A percentile compares a stretch with the other conserved stretches of the same genome.
Conservation (phyloP, 2,329 filamentous ascomycete species). For the Endothia cerciana region DNA sequence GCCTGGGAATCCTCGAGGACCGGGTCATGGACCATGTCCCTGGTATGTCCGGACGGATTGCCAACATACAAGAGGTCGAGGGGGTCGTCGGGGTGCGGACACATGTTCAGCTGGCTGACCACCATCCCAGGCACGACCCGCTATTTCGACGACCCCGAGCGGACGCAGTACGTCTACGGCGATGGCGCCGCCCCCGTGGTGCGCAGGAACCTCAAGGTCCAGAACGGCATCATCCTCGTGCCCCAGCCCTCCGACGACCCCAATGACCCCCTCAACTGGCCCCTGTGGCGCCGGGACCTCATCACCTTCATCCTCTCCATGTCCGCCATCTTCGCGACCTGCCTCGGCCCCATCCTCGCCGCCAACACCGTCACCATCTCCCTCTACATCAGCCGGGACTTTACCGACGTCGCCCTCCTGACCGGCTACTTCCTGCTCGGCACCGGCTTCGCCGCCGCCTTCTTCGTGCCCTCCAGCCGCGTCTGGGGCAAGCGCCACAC, state of each 20-base stretch:
- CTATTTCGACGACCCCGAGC: conserved; percentile 64
- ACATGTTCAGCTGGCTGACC: conserved; percentile 15
- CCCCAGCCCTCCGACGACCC: conserved; percentile 91
- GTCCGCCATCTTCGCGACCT: conserved; percentile 80
- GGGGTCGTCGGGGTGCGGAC: background rate
- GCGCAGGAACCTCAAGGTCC: conserved; percentile 74
- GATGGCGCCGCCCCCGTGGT: conserved; percentile 45
- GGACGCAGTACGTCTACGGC: conserved; percentile 48
- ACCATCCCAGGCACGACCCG: conserved; percentile 57
- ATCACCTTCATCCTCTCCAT: conserved; percentile 80
- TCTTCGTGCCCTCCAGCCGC: conserved; percentile 85
- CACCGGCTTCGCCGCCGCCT: conserved; percentile 77
- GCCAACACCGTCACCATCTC: conserved; percentile 83
- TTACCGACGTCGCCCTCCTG: conserved; percentile 78
- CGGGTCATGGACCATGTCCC: conserved; percentile 70
- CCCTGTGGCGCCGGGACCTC: conserved; percentile 80
- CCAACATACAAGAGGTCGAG: too few species aligned
- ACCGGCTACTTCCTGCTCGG: conserved; percentile 89
- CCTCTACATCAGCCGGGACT: conserved; percentile 64
- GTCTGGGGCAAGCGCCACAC: conserved; percentile 93
- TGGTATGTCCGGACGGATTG: conserved; percentile 58
- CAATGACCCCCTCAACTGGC: conserved; percentile 87
- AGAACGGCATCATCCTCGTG: conserved; percentile 75
- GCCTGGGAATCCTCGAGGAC: conserved; percentile 75
- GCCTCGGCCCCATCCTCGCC: conserved; percentile 83